Evolutionary conservation across 208 protist species (phyloP).

Genomic region (Histomonas meleagridis): DNA sequence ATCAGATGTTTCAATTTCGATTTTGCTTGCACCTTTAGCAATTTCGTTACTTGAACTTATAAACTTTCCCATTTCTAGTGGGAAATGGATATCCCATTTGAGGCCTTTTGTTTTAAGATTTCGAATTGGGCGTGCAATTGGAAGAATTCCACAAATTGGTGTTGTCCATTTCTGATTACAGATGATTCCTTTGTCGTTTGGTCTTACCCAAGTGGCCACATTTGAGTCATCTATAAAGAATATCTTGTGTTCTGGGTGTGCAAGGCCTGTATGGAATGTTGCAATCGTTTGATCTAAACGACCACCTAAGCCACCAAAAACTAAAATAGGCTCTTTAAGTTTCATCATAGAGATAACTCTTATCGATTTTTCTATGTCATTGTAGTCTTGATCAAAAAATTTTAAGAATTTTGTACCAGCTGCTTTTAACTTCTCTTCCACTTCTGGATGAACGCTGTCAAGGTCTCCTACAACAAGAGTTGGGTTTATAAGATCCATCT

Average conservation of each 20-base stretch:
- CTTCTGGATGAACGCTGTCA: neutral
- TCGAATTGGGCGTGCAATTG: neutral
- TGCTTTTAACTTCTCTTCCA: neutral
- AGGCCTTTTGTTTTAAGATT: neutral
- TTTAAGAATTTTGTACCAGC: neutral
- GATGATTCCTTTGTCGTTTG: neutral
- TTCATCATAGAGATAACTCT: neutral
- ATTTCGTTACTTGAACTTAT: neutral
- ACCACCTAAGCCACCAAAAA: neutral
- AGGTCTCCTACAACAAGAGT: neutral
- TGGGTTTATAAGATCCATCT: neutral
- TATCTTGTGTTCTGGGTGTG: neutral
- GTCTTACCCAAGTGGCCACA: neutral
- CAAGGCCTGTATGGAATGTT: neutral
- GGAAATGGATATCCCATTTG: neutral
- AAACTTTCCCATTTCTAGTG: neutral
- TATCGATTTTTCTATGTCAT: neutral
- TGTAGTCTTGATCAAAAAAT: neutral
- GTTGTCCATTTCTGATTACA: neutral
- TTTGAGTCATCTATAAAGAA: neutral
- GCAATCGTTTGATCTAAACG: neutral
- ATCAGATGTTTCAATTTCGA: neutral
- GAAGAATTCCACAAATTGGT: neutral
- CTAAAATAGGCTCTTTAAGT: neutral
- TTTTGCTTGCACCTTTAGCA: too few species aligned